Conservation (phyloP, 208 protist genomes). For the Leishmania major region DNA sequence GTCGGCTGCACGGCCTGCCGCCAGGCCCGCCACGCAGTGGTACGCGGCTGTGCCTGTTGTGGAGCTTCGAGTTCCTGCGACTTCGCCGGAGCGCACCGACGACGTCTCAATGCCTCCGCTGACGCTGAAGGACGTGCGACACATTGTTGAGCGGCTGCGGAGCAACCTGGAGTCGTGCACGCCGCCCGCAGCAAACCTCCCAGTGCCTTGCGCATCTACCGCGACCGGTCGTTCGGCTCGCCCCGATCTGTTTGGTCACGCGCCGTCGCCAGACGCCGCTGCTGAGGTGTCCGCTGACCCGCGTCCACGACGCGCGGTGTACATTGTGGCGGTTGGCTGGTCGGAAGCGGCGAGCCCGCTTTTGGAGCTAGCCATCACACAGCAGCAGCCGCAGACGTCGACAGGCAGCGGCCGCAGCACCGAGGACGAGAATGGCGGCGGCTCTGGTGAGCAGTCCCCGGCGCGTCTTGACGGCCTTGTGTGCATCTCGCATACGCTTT, state of each 20-base stretch:
- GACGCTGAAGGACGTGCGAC: conserved; percentile 17
- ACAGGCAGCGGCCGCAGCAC: background rate
- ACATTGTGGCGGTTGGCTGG: conserved; percentile 46
- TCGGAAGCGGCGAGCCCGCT: conserved; percentile 44
- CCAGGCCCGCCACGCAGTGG: background rate
- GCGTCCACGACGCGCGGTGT: conserved; percentile 3
- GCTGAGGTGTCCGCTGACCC: background rate
- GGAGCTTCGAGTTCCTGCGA: conserved; percentile 9
- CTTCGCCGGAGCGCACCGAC: background rate
- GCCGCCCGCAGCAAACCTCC: background rate
- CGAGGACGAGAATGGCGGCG: background rate
- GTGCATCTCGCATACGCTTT: conserved; percentile 45
- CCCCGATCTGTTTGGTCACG: background rate
- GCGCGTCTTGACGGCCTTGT: conserved; percentile 43
- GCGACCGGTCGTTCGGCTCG: background rate
- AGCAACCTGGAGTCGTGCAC: background rate
- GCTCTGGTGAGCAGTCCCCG: background rate
- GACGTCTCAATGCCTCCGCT: conserved; percentile 22
- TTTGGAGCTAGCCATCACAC: conserved; percentile 43
- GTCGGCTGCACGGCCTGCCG: background rate
- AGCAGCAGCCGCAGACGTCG: conserved; percentile 13
- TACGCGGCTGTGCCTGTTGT: conserved; percentile 25
- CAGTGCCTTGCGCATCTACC: background rate
- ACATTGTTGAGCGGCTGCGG: conserved; percentile 16
- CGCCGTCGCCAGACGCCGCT: background rate